These are phyloP conservation scores for Boletus rubropictus DNA, from an alignment of 768 basidiomycete genomes.

Conservation along the genomic window DNA sequence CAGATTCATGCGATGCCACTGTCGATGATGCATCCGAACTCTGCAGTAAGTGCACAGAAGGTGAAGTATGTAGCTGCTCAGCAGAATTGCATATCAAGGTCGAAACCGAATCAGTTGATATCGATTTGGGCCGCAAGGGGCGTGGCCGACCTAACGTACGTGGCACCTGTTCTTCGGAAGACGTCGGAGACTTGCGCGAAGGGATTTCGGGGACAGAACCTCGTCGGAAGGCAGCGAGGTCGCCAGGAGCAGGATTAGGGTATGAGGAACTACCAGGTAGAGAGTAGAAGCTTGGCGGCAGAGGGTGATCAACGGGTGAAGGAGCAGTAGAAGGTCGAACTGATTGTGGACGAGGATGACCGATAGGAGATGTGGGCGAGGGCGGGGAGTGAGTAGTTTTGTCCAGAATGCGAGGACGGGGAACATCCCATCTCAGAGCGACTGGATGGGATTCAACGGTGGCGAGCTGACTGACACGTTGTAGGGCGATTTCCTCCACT, in stretches of 20 bases:
- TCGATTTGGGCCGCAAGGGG: constrained; percentile 42
- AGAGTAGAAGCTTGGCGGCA: neutral
- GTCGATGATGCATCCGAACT: constrained; percentile 5
- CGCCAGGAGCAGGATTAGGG: constrained; percentile 2
- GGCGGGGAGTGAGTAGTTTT: constrained; percentile 11
- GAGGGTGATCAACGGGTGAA: constrained; percentile 29
- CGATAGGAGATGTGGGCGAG: constrained; percentile 20
- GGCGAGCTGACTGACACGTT: constrained; percentile 59
- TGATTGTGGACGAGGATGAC: constrained; percentile 19
- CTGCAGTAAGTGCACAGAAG: constrained; percentile 2
- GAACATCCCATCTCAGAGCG: constrained; percentile 15
- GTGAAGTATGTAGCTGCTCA: constrained; percentile 8
- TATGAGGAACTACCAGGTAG: neutral
- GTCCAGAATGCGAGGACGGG: neutral
- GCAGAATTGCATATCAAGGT: constrained; percentile 16
- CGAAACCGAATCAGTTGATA: constrained; percentile 54
- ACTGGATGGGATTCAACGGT: constrained; percentile 10
- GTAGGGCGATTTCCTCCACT: constrained; percentile 64
- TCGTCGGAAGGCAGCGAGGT: constrained; percentile 18
- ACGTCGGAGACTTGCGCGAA: constrained; percentile 5
- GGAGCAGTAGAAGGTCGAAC: constrained; percentile 48
- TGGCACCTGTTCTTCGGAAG: constrained; percentile 17
- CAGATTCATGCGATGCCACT: constrained; percentile 16
- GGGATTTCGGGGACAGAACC: constrained; percentile 26
- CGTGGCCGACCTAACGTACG: constrained; percentile 20